Conservation (phyloP, 768 basidiomycete species). For the Russula earlei region DNA sequence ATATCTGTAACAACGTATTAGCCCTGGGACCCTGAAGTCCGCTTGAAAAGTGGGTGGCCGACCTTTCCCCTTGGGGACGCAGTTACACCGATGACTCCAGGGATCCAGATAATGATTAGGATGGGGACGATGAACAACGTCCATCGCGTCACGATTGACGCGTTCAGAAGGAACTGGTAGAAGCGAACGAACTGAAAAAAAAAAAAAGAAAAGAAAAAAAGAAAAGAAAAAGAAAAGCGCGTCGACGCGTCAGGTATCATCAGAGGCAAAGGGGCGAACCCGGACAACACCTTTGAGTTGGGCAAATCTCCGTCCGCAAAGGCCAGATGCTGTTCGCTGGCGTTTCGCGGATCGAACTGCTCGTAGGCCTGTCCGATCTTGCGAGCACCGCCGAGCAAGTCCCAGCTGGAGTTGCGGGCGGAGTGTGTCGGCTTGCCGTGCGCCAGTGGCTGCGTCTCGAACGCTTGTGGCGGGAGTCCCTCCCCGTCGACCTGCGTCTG, state of each 20-base stretch:
- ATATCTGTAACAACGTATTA: constrained; percentile 32
- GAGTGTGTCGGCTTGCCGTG: neutral
- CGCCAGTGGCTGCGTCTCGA: neutral
- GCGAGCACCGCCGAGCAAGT: constrained; percentile 38
- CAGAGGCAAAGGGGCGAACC: neutral
- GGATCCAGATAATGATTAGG: constrained; percentile 58
- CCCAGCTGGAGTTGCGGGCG: constrained; percentile 36
- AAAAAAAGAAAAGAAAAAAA: too few relatives aligned
- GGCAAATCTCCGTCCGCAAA: constrained; percentile 57
- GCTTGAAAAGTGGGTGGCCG: constrained; percentile 22
- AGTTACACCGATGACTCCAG: constrained; percentile 60
- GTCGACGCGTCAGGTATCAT: neutral
- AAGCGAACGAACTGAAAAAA: constrained; percentile 43
- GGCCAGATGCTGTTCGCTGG: constrained; percentile 40
- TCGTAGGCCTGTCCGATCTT: constrained; percentile 48
- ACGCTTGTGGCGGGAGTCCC: neutral
- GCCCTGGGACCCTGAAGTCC: neutral
- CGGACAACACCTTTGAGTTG: constrained; percentile 37
- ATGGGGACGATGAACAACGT: constrained; percentile 69
- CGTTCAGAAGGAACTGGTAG: constrained; percentile 67
- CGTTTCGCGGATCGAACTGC: constrained; percentile 47
- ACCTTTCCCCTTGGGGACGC: constrained; percentile 42
- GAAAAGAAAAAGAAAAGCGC: too few relatives aligned
- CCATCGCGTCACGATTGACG: constrained; percentile 75
- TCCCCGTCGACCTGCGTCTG: neutral